Conservation (phyloP, 352 stramenopile genomes). For the Globisporangium parvum region DNA sequence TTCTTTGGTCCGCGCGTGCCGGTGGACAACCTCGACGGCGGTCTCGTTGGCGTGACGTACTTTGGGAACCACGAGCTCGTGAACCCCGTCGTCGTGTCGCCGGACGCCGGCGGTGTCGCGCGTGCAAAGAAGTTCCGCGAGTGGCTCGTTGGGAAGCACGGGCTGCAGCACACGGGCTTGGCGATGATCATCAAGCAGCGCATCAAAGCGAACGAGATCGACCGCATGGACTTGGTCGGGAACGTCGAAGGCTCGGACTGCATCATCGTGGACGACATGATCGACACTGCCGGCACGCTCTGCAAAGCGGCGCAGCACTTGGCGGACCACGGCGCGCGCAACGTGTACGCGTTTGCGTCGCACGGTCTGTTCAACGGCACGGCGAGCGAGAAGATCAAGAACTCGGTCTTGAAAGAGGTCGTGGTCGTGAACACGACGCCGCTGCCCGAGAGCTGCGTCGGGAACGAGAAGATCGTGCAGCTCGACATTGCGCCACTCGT, state of each 20-base stretch:
- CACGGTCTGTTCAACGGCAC: conserved; percentile 97
- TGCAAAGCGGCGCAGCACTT: conserved; percentile 98
- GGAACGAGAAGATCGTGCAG: conserved; percentile 97
- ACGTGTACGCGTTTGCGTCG: conserved; percentile 99
- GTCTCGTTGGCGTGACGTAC: conserved; percentile 92
- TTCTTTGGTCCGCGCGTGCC: conserved; percentile 99
- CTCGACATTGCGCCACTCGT: conserved; percentile 97
- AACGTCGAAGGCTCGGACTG: conserved; percentile 98
- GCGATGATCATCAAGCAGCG: conserved; percentile 99
- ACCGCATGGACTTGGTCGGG: conserved; percentile 99
- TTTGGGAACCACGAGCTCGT: conserved; percentile 96
- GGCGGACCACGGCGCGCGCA: conserved; percentile 91
- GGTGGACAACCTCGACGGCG: conserved; percentile 98
- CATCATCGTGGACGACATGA: conserved; percentile 99
- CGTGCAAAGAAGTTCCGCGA: conserved; percentile 99
- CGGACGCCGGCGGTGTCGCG: conserved; percentile 98
- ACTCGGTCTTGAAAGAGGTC: conserved; percentile 88
- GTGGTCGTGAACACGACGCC: conserved; percentile 89
- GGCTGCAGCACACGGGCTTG: conserved; percentile 95
- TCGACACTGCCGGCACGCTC: conserved; percentile 98
- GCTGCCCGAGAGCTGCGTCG: conserved; percentile 78
- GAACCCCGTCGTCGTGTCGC: conserved; percentile 99
- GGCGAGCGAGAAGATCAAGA: conserved; percentile 86
- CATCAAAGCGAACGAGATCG: conserved; percentile 95
- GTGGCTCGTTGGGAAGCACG: conserved; percentile 96